These are phyloP conservation scores for Isabelozyma gotoi DNA, from an alignment of 805 yeast species.

Conservation along the genomic window DNA sequence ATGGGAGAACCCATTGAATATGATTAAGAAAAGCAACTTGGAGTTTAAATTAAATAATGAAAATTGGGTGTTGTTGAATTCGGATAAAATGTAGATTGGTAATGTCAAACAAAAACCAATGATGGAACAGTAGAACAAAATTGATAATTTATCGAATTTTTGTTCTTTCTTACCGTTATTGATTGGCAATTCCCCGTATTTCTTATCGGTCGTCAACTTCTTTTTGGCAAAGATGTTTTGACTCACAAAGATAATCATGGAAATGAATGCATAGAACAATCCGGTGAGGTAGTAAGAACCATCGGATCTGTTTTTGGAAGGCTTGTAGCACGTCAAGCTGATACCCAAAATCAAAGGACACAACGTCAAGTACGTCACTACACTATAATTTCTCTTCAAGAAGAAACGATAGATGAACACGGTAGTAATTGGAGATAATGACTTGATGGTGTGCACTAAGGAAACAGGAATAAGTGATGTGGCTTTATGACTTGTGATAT, in stretches of 20 bases:
- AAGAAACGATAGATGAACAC: slow-evolving; percentile 72
- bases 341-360: slow-evolving; percentile 82
- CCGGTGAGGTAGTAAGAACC: slow-evolving; percentile 32
- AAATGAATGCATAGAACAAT: slow-evolving; percentile 49
- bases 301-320: slow-evolving; percentile 25
- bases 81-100: slow-evolving; percentile 64
- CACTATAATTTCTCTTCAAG: slow-evolving; percentile 56
- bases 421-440: slow-evolving; percentile 85
- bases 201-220: slow-evolving; percentile 51
- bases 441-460: slow-evolving; percentile 90
- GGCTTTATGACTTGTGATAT: slow-evolving; percentile 88
- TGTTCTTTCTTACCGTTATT: slow-evolving; percentile 15
- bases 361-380: slow-evolving; percentile 73
- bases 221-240: slow-evolving; percentile 82
- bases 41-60: slow-evolving; percentile 31
- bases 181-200: slow-evolving; percentile 16
- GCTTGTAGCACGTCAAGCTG: slow-evolving; percentile 66
- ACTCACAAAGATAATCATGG: slow-evolving; percentile 69
- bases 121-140: slow-evolving; percentile 67
- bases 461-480: slow-evolving; percentile 92
- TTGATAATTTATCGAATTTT: slow-evolving; percentile 69
- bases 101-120: slow-evolving; percentile 67
- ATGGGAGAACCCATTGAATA: slow-evolving; percentile 68
- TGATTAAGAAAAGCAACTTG: slow-evolving; percentile 37
- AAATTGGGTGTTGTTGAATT: slow-evolving; percentile 30